A percentile compares a stretch with the other conserved stretches of the same genome.
Conservation (phyloP, 2,329 filamentous ascomycete species). For the Trichophyton rubrum region DNA sequence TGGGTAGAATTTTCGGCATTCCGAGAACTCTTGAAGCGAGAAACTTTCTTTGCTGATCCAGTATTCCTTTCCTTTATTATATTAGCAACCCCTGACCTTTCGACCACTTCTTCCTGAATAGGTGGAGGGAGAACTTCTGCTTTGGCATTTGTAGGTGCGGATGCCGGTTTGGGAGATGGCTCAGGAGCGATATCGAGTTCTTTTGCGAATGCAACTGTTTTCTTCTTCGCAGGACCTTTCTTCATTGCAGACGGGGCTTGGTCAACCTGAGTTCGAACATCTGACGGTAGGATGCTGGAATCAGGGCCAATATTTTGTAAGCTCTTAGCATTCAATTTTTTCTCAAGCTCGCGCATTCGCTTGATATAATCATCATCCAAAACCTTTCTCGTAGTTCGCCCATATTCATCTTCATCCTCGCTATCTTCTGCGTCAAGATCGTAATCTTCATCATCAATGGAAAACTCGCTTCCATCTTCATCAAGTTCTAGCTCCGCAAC, state of each 20-base stretch:
- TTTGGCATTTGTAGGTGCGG: slow-evolving; percentile 11
- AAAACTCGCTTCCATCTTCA: slow-evolving; percentile 43
- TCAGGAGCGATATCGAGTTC: slow-evolving; percentile 56
- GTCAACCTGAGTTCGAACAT: slow-evolving; percentile 23
- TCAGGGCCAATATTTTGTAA: slow-evolving; percentile 47
- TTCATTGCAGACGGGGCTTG: slow-evolving; percentile 9
- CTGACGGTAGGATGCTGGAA: slow-evolving; percentile 22
- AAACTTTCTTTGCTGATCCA: slow-evolving; percentile 26
- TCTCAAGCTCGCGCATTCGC: slow-evolving; percentile 76
- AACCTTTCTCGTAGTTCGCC: slow-evolving; percentile 54
- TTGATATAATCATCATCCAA: slow-evolving; percentile 63
- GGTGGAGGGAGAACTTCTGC: slow-evolving; percentile 18
- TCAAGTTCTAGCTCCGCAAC: slow-evolving; percentile 86
- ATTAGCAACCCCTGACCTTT: slow-evolving; percentile 23
- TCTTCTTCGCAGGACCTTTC: slow-evolving; percentile 37
- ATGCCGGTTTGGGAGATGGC: slow-evolving; percentile 21
- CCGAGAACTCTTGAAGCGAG: slow-evolving; percentile 33
- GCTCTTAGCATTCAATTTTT: slow-evolving; percentile 50
- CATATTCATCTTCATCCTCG: slow-evolving; percentile 64
- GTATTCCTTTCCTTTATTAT: slow-evolving; percentile 12
- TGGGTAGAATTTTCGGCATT: slow-evolving; percentile 12
- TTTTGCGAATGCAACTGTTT: slow-evolving; percentile 70
- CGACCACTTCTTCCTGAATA: slow-evolving; percentile 34
- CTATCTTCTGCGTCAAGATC: slow-evolving; percentile 41
- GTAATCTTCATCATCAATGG: slow-evolving; percentile 43